These are phyloP conservation scores for Actinomortierella wolfii DNA, from an alignment of 371 early-diverging fungal species.

Conservation along the genomic window DNA sequence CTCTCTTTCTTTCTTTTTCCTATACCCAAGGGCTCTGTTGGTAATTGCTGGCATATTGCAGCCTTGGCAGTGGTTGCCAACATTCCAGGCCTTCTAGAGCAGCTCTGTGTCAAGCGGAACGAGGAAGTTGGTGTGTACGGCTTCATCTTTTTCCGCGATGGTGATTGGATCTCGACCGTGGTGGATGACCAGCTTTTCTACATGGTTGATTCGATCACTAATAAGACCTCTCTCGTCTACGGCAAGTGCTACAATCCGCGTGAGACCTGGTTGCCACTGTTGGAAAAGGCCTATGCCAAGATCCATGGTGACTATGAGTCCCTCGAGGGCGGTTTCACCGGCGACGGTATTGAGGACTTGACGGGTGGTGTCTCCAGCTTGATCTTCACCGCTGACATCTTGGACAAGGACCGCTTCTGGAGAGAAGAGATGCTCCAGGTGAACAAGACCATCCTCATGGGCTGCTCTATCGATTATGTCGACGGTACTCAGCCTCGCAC, in stretches of 20 bases:
- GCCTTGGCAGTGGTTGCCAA: constrained; percentile 55
- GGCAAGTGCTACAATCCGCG: constrained; percentile 51
- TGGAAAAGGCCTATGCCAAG: constrained; percentile 70
- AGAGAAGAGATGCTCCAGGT: constrained; percentile 49
- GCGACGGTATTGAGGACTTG: constrained; percentile 55
- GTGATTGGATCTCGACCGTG: constrained; percentile 65
- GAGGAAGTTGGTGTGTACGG: constrained; percentile 50
- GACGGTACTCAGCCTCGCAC: constrained; percentile 25
- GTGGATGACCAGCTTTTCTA: constrained; percentile 60
- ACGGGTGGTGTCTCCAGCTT: constrained; percentile 52
- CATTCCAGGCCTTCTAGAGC: constrained; percentile 49
- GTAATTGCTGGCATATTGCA: constrained; percentile 56
- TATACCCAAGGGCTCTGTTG: constrained; percentile 38
- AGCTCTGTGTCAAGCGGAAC: constrained; percentile 28
- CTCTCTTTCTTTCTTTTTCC: constrained; percentile 3
- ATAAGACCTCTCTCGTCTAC: constrained; percentile 47
- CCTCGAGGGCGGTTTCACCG: constrained; percentile 44
- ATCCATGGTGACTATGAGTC: constrained; percentile 56
- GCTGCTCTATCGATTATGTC: constrained; percentile 43
- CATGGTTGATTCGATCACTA: constrained; percentile 36
- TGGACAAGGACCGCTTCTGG: constrained; percentile 51
- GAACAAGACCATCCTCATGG: constrained; percentile 46
- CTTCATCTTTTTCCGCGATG: constrained; percentile 57
- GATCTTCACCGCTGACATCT: constrained; percentile 46
- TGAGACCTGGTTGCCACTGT: constrained; percentile 60